These are phyloP conservation scores for Wickerhamiella lipophila DNA, from an alignment of 805 yeast species.

Conservation along the genomic window DNA sequence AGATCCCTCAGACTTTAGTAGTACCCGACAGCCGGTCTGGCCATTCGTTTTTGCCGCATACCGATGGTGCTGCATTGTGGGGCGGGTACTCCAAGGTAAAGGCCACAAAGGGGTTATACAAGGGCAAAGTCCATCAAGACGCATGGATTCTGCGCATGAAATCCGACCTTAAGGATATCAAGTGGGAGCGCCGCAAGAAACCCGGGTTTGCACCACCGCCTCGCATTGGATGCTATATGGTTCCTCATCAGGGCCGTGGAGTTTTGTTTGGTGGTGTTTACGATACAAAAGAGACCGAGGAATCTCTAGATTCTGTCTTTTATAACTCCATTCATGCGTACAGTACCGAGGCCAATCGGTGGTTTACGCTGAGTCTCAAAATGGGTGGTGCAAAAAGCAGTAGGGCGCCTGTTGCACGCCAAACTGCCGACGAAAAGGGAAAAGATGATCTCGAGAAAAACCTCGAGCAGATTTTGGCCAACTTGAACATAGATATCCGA, in stretches of 20 bases:
- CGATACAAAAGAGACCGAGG: conserved; percentile 92
- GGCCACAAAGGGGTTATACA: conserved; percentile 69
- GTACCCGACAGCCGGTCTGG: conserved; percentile 90
- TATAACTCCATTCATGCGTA: conserved; percentile 71
- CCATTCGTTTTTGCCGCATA: conserved; percentile 65
- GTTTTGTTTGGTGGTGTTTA: conserved; percentile 90
- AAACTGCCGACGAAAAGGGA: conserved; percentile 23
- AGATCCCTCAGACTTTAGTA: conserved; percentile 67
- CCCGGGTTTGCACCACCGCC: conserved; percentile 87
- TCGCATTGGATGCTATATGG: conserved; percentile 89
- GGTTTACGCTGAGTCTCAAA: conserved; percentile 64
- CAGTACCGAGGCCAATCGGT: conserved; percentile 74
- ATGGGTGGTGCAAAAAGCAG: conserved; percentile 39
- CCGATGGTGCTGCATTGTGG: conserved; percentile 72
- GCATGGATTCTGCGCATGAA: conserved; percentile 83
- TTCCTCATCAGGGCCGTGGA: conserved; percentile 81
- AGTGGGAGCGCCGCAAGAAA: conserved; percentile 84
- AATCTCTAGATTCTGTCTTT: conserved; percentile 70
- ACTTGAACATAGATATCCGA: conserved; percentile 23
- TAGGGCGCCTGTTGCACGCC: conserved; percentile 26
- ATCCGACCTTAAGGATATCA: conserved; percentile 55
- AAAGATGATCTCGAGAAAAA: conserved; percentile 76
- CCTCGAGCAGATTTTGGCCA: conserved; percentile 37
- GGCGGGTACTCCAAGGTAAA: conserved; percentile 94
- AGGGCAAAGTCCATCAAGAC: conserved; percentile 80